phyloP scores from a whole-genome alignment of 805 yeast genomes.

The Kuraishia floccosa region DNA sequence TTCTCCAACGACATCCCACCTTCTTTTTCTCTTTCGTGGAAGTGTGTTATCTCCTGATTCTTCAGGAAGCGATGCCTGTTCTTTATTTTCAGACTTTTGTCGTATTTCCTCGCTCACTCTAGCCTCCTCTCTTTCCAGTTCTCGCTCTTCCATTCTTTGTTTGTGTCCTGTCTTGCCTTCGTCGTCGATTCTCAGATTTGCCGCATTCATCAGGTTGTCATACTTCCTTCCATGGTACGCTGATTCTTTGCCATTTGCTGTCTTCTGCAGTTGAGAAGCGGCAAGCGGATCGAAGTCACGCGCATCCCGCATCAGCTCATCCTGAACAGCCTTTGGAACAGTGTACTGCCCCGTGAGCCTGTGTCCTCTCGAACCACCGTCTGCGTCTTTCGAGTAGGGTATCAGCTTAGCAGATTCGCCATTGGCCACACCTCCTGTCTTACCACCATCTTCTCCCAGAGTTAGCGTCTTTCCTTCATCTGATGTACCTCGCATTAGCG shows the following conservation, averaged over 20 bases:
- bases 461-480: too few relatives aligned
- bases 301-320: constrained; percentile 8
- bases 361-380: background rate
- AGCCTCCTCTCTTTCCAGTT: constrained; percentile 24
- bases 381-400: background rate
- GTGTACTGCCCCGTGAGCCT: constrained; percentile 6
- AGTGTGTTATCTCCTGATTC: constrained; percentile 7
- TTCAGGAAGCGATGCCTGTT: constrained; percentile 5
- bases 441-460: too few relatives aligned
- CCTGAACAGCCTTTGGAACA: constrained; percentile 7
- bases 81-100: constrained; percentile 11
- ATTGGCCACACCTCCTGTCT: too few relatives aligned
- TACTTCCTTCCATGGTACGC: constrained; percentile 33
- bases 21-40: constrained; percentile 15
- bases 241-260: constrained; percentile 24
- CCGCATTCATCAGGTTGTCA: constrained; percentile 6
- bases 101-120: constrained; percentile 8
- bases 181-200: constrained; percentile 3
- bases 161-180: constrained; percentile 20
- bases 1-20: constrained; percentile 35
- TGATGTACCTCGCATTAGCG: too few relatives aligned
- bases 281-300: constrained; percentile 12
- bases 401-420: too few relatives aligned
- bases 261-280: constrained; percentile 13
- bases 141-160: constrained; percentile 28